Percentiles rank a stretch among this genome's conserved stretches.
Evolutionary conservation across 352 stramenopile species (phyloP).

Genomic region (Salisapilia sapeloensis): DNA sequence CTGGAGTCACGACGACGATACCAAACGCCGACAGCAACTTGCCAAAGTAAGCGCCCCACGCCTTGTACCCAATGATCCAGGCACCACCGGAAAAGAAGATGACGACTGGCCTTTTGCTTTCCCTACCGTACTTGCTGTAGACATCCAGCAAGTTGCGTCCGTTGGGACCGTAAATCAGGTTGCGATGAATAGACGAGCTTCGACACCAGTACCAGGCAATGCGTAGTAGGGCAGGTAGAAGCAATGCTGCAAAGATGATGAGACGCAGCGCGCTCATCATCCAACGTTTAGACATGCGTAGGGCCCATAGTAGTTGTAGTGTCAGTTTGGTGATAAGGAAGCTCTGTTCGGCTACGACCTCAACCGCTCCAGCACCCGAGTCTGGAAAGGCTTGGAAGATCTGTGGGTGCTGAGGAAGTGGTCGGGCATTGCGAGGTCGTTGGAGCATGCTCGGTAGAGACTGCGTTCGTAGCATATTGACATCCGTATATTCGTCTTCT

Average conservation of each 20-base stretch:
- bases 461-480: no score
- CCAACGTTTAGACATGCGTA: conserved; percentile 53
- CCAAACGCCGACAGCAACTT: conserved; percentile 49
- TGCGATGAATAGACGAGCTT: conserved; percentile 47
- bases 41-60: conserved; percentile 78
- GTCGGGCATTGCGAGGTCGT: no score
- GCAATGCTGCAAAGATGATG: conserved; percentile 34
- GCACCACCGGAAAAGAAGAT: conserved; percentile 83
- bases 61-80: conserved; percentile 90
- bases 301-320: conserved; percentile 42
- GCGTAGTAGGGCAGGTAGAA: conserved; percentile 31
- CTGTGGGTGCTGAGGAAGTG: conserved; percentile 13
- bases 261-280: conserved; percentile 47
- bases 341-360: conserved; percentile 47
- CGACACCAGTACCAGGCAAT: conserved; percentile 43
- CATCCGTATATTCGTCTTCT: no score
- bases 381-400: conserved; percentile 31
- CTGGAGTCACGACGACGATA: conserved; percentile 79
- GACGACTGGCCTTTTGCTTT: conserved; percentile 37
- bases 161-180: conserved; percentile 62
- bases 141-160: conserved; percentile 73
- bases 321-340: conserved; percentile 58
- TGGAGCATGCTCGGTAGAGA: no score
- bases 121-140: conserved; percentile 45
- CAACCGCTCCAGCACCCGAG: conserved; percentile 22